These are phyloP conservation scores for Helminthosporium solani DNA, from an alignment of 2,329 filamentous ascomycete genomes.

Conservation along the genomic window DNA sequence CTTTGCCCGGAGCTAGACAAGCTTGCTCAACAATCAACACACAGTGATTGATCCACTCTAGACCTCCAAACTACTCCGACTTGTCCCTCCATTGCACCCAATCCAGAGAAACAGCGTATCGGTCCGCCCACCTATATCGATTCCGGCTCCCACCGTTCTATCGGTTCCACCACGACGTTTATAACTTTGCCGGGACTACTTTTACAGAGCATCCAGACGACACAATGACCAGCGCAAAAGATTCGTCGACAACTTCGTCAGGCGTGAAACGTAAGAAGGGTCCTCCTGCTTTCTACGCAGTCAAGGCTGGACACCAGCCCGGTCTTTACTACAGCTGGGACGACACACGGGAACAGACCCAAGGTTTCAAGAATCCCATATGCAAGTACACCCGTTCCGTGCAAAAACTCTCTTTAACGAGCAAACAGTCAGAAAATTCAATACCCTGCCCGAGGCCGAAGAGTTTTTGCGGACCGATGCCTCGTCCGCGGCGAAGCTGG, in stretches of 20 bases:
- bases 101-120: background rate
- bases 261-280: constrained; percentile 57
- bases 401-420: constrained; percentile 2
- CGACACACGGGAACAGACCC: constrained; percentile 63
- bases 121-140: background rate
- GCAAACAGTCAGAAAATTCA: constrained; percentile 74
- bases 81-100: constrained; percentile 3
- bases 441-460: constrained; percentile 71
- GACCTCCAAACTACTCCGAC: constrained; percentile 7
- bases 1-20: constrained; percentile 1
- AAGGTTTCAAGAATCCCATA: constrained; percentile 55
- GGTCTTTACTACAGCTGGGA: constrained; percentile 65
- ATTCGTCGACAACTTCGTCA: constrained; percentile 31
- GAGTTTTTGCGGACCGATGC: constrained; percentile 67
- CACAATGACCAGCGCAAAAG: constrained; percentile 23
- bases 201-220: constrained; percentile 3
- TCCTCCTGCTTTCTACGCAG: constrained; percentile 63
- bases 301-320: constrained; percentile 59
- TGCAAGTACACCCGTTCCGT: constrained; percentile 26
- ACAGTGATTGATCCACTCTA: constrained; percentile 5
- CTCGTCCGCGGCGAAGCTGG: constrained; percentile 24
- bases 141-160: constrained; percentile 5
- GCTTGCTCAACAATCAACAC: constrained; percentile 5
- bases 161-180: constrained; percentile 5
- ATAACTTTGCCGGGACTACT: background rate